These are phyloP conservation scores for Gracilaria gracilis DNA, from an alignment of 23 red algal species.

Conservation along the genomic window DNA sequence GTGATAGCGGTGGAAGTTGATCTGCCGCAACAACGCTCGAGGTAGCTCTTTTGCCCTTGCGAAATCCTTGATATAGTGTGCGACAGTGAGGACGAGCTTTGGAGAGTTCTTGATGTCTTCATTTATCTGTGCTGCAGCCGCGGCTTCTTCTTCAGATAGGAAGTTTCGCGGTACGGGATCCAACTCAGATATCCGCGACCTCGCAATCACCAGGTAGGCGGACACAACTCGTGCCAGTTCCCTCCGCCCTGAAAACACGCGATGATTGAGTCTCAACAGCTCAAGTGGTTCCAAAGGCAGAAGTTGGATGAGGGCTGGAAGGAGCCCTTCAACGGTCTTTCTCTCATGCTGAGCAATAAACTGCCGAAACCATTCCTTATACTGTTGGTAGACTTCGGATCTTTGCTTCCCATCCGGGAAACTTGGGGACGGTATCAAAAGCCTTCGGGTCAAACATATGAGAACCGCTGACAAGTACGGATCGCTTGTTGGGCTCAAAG, in stretches of 20 bases:
- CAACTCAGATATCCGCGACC: constrained; percentile 45
- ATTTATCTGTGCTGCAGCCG: too few relatives aligned
- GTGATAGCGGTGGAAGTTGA: constrained; percentile 66
- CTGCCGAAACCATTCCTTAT: constrained; percentile 53
- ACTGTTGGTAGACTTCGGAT: constrained; percentile 8
- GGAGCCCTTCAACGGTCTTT: constrained; percentile 5
- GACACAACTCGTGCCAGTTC: constrained; percentile 5
- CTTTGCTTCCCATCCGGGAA: not conserved
- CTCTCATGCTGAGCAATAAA: constrained; percentile 1
- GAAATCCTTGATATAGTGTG: constrained; percentile 33
- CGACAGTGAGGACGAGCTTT: not conserved
- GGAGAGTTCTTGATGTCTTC: not conserved
- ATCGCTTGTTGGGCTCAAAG: constrained; percentile 22
- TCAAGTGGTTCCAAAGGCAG: constrained; percentile 46
- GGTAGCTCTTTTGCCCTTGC: constrained; percentile 39
- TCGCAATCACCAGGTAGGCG: constrained; percentile 41
- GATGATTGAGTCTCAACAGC: constrained; percentile 50
- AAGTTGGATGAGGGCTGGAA: constrained; percentile 30
- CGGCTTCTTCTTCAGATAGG: constrained; percentile 3
- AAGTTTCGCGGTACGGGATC: constrained; percentile 25
- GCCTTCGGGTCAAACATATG: constrained; percentile 37
- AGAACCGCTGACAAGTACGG: constrained; percentile 11
- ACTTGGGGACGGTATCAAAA: constrained; percentile 19
- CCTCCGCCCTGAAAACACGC: constrained; percentile 40
- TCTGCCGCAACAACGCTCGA: constrained; percentile 40